Evolutionary conservation across 139 green algal species (phyloP).

Genomic region (Tetratostichococcus sp.): DNA sequence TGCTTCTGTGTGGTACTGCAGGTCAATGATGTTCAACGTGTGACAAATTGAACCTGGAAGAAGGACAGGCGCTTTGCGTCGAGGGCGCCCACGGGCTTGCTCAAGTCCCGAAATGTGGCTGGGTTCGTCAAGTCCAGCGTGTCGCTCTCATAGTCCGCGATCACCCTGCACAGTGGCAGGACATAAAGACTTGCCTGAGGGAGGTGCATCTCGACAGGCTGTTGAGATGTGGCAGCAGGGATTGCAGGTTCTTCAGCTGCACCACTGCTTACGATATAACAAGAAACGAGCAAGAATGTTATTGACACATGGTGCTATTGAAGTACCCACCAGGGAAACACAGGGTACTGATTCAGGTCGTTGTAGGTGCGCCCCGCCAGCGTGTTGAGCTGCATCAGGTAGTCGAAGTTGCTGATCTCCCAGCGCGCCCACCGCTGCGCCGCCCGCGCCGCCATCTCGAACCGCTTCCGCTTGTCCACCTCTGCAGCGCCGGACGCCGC

Average conservation of each 20-base stretch:
- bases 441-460: slow-evolving; percentile 10
- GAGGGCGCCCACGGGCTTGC: slow-evolving; percentile 87
- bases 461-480: slow-evolving; percentile 17
- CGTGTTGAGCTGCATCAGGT: slow-evolving; percentile 69
- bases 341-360: slow-evolving; percentile 81
- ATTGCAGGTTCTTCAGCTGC: no score
- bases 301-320: no score
- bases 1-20: no score
- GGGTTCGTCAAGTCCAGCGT: slow-evolving; percentile 68
- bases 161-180: slow-evolving; percentile 54
- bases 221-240: no score
- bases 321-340: slow-evolving; percentile 73
- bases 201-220: no score
- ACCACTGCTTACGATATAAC: no score
- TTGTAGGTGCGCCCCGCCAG: slow-evolving; percentile 67
- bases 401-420: slow-evolving; percentile 71
- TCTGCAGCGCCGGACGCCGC: not conserved
- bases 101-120: slow-evolving; percentile 75
- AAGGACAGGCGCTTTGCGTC: slow-evolving; percentile 59
- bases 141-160: slow-evolving; percentile 74
- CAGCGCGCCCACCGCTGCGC: slow-evolving; percentile 55
- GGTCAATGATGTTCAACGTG: no score
- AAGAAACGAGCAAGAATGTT: no score
- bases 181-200: no score
- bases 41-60: not conserved